Percentiles rank a stretch among this genome's conserved stretches.
These are phyloP conservation scores for Silybum marianum DNA, from an alignment of 129 eudicot species.

Conservation along the genomic window DNA sequence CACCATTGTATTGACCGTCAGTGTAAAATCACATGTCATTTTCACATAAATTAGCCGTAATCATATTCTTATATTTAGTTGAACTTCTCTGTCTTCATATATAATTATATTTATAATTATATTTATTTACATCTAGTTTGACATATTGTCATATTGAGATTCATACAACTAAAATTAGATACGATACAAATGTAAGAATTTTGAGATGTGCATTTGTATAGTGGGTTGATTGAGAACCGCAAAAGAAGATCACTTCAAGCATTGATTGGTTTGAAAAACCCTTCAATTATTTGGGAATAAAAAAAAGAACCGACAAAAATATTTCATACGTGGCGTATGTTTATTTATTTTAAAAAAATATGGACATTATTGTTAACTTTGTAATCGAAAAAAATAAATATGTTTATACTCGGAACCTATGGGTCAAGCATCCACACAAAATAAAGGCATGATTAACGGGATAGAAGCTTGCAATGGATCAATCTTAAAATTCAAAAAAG, in stretches of 20 bases:
- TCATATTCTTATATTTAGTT: too few species aligned
- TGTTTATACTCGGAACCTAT: background rate
- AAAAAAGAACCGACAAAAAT: slow-evolving; percentile 18
- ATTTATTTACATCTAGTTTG: too few species aligned
- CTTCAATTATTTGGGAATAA: slow-evolving; percentile 5
- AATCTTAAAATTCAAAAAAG: background rate
- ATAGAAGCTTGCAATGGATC: background rate
- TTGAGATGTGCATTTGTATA: background rate
- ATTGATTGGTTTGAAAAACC: slow-evolving; percentile 25
- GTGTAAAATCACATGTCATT: too few species aligned
- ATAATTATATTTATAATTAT: too few species aligned
- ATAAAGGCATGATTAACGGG: background rate
- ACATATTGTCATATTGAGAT: background rate
- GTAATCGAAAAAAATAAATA: background rate
- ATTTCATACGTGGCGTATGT: background rate
- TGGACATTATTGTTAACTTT: background rate
- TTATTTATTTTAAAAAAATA: background rate
- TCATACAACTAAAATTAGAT: background rate
- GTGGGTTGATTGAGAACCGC: slow-evolving; percentile 24
- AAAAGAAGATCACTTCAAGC: slow-evolving; percentile 26
- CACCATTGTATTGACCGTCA: too few species aligned
- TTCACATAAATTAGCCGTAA: too few species aligned
- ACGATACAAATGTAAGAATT: background rate
- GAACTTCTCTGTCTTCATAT: too few species aligned
- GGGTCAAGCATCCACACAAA: background rate